These are phyloP conservation scores for Picea abies DNA, from an alignment of 83 land plant species.

Conservation along the genomic window DNA sequence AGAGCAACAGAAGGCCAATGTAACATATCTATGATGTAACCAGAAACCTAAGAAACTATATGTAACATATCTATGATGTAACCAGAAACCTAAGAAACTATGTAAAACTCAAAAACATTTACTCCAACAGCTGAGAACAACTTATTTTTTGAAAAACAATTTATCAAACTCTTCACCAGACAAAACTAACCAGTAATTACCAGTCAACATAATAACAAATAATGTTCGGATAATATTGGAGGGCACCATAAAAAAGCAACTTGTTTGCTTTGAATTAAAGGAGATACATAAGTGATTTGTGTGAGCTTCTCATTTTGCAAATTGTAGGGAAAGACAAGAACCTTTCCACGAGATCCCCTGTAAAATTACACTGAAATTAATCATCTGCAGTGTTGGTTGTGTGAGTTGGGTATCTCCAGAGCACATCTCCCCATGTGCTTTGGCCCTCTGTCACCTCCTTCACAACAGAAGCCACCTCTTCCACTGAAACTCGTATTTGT, in stretches of 20 bases:
- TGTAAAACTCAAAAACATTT: not conserved
- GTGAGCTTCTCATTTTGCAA: too few relatives aligned
- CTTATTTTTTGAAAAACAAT: not conserved
- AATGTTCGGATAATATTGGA: too few relatives aligned
- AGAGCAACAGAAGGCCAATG: not conserved
- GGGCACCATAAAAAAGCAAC: too few relatives aligned
- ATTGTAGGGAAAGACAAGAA: too few relatives aligned
- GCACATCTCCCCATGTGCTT: conserved; percentile 74
- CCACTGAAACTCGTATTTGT: conserved; percentile 80
- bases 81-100: too few relatives aligned
- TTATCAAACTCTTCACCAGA: too few relatives aligned
- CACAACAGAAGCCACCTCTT: conserved; percentile 72
- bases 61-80: not conserved
- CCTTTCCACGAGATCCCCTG: not conserved
- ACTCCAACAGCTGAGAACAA: not conserved
- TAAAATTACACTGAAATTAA: conserved; percentile 1
- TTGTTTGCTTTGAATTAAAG: too few relatives aligned
- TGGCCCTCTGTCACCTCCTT: conserved; percentile 72
- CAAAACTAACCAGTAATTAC: too few relatives aligned
- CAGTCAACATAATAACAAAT: too few relatives aligned
- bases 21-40: not conserved
- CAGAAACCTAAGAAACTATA: too few relatives aligned
- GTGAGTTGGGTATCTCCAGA: conserved; percentile 47
- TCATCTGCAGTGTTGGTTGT: conserved; percentile 17
- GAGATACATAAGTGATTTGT: too few relatives aligned